phyloP scores from a whole-genome alignment of 768 basidiomycete genomes.

The Boletus edulis region DNA sequence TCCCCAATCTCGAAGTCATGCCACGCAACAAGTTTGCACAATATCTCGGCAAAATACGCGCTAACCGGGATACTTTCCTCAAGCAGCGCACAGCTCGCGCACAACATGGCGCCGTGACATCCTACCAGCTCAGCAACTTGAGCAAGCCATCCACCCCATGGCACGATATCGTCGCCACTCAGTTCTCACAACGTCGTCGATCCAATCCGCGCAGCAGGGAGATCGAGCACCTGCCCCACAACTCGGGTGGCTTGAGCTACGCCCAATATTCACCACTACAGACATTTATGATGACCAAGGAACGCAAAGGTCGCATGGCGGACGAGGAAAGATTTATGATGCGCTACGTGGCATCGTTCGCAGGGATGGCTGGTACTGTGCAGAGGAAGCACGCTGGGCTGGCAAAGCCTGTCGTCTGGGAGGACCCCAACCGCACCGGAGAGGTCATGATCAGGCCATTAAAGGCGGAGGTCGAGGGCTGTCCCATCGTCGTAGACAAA shows the following conservation, averaged over 20 bases:
- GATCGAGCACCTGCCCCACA: constrained; percentile 68
- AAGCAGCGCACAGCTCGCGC: constrained; percentile 20
- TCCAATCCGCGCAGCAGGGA: constrained; percentile 24
- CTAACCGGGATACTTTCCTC: constrained; percentile 59
- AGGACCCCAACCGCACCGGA: constrained; percentile 27
- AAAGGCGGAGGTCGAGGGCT: constrained; percentile 27
- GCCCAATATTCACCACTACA: constrained; percentile 53
- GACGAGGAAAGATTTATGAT: constrained; percentile 23
- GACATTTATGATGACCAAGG: constrained; percentile 45
- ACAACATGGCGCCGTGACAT: constrained; percentile 18
- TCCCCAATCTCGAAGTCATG: constrained; percentile 63
- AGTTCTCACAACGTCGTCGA: constrained; percentile 23
- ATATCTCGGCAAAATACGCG: constrained; percentile 60
- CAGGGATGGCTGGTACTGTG: constrained; percentile 27
- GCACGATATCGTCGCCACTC: constrained; percentile 24
- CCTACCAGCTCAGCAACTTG: constrained; percentile 27
- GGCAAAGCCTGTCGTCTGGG: constrained; percentile 25
- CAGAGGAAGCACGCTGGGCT: constrained; percentile 16
- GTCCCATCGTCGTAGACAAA: constrained; percentile 47
- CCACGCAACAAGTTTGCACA: constrained; percentile 50
- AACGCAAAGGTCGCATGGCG: constrained; percentile 60
- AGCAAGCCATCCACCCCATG: constrained; percentile 19
- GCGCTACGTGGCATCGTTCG: constrained; percentile 31
- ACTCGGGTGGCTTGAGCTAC: constrained; percentile 61
- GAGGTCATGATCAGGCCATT: constrained; percentile 30